Evolutionary conservation across 2,329 filamentous ascomycete genomes (phyloP).

Genomic region (Aspergillus oerlinghausenensis): DNA sequence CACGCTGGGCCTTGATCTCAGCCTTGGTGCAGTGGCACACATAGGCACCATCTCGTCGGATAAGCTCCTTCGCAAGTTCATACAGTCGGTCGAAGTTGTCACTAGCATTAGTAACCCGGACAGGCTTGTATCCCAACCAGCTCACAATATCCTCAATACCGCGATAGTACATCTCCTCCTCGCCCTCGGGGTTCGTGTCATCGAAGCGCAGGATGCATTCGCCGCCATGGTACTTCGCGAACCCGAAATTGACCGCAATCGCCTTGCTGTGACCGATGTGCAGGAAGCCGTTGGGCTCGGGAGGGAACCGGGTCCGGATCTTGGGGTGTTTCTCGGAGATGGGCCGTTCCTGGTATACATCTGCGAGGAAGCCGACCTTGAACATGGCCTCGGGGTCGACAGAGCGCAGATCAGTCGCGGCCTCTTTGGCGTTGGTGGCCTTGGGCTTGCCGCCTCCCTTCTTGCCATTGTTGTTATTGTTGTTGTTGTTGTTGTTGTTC

Average conservation of each 20-base stretch:
- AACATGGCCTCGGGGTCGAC: slow-evolving; percentile 63
- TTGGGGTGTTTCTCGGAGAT: slow-evolving; percentile 20
- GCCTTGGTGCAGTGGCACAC: slow-evolving; percentile 80
- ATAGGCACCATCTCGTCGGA: slow-evolving; percentile 64
- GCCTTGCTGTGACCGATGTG: slow-evolving; percentile 95
- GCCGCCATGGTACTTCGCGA: slow-evolving; percentile 78
- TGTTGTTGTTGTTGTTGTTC: slow-evolving; percentile 27
- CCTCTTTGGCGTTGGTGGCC: slow-evolving; percentile 41
- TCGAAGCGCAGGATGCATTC: slow-evolving; percentile 76
- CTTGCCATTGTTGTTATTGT: slow-evolving; percentile 19
- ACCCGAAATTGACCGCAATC: slow-evolving; percentile 94
- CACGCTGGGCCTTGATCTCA: slow-evolving; percentile 82
- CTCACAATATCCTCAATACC: slow-evolving; percentile 83
- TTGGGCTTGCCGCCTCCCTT: slow-evolving; percentile 21
- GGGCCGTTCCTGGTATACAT: slow-evolving; percentile 66
- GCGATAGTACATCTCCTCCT: slow-evolving; percentile 83
- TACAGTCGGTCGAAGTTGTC: slow-evolving; percentile 89
- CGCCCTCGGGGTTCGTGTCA: slow-evolving; percentile 91
- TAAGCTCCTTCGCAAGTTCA: slow-evolving; percentile 80
- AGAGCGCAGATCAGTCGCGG: slow-evolving; percentile 30
- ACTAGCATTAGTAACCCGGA: slow-evolving; percentile 76
- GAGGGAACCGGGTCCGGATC: slow-evolving; percentile 68
- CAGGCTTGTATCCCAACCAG: slow-evolving; percentile 80
- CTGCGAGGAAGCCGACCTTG: slow-evolving; percentile 70
- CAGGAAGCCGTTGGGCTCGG: slow-evolving; percentile 87